Evolutionary conservation across 805 yeast genomes (phyloP).

Genomic region (Debaryomyces maramus): DNA sequence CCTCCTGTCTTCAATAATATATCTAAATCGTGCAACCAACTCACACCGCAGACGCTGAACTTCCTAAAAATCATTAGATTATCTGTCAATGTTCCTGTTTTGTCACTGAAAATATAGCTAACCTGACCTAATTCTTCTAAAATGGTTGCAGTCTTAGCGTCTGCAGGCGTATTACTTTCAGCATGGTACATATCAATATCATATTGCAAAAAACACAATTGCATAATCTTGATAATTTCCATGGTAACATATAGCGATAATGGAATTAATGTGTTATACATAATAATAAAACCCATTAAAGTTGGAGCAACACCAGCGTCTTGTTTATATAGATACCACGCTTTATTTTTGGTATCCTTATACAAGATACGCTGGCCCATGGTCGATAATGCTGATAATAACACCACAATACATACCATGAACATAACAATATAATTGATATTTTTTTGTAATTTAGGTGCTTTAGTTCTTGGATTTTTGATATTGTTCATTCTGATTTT

Average conservation of each 20-base stretch:
- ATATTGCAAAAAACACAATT: slow-evolving; percentile 75
- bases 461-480: slow-evolving; percentile 84
- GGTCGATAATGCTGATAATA: slow-evolving; percentile 75
- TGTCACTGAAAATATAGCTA: slow-evolving; percentile 90
- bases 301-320: slow-evolving; percentile 88
- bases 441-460: slow-evolving; percentile 84
- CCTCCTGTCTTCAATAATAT: slow-evolving; percentile 24
- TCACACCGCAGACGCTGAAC: slow-evolving; percentile 80
- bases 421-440: slow-evolving; percentile 82
- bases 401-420: slow-evolving; percentile 81
- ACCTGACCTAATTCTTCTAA: slow-evolving; percentile 97
- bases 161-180: slow-evolving; percentile 85
- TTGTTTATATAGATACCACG: slow-evolving; percentile 72
- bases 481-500: slow-evolving; percentile 94
- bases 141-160: slow-evolving; percentile 92
- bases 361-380: slow-evolving; percentile 68
- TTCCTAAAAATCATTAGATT: slow-evolving; percentile 91
- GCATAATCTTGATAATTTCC: slow-evolving; percentile 92
- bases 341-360: slow-evolving; percentile 36
- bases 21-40: slow-evolving; percentile 84
- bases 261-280: slow-evolving; percentile 96
- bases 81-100: slow-evolving; percentile 96
- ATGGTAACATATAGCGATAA: slow-evolving; percentile 91
- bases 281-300: slow-evolving; percentile 92
- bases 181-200: slow-evolving; percentile 94